These are phyloP conservation scores for Venturia aucupariae DNA, from an alignment of 2,329 filamentous ascomycete genomes.

Conservation along the genomic window DNA sequence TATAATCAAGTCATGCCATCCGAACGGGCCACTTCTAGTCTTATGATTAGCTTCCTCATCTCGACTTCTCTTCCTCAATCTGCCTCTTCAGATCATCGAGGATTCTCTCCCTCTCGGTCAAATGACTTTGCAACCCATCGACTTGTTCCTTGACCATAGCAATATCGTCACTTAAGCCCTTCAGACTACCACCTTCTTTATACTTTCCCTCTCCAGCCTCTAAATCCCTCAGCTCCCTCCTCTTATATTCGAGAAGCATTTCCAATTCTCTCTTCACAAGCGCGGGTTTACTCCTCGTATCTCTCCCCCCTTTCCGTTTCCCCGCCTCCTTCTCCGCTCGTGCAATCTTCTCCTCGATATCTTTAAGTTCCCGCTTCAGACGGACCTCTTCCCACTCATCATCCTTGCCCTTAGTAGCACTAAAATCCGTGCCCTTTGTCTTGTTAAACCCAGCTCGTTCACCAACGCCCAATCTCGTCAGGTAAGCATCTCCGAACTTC, in stretches of 20 bases:
- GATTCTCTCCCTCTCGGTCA: slow-evolving; percentile 64
- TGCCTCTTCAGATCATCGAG: slow-evolving; percentile 69
- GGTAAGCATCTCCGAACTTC: slow-evolving; percentile 95
- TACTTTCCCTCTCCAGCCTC: slow-evolving; percentile 55
- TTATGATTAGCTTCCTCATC: neutral
- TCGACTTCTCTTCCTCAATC: slow-evolving; percentile 73
- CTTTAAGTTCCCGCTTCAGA: slow-evolving; percentile 81
- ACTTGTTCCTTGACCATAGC: slow-evolving; percentile 89
- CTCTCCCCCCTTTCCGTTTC: slow-evolving; percentile 47
- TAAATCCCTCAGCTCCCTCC: slow-evolving; percentile 64
- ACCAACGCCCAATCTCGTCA: slow-evolving; percentile 73
- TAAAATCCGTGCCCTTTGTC: slow-evolving; percentile 83
- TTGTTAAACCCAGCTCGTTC: slow-evolving; percentile 65
- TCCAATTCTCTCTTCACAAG: slow-evolving; percentile 91
- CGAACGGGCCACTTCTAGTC: neutral
- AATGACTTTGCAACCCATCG: slow-evolving; percentile 76
- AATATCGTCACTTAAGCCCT: slow-evolving; percentile 76
- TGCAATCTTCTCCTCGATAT: slow-evolving; percentile 80
- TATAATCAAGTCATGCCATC: neutral
- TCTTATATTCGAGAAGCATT: slow-evolving; percentile 91
- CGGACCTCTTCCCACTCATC: slow-evolving; percentile 96
- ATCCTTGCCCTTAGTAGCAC: slow-evolving; percentile 63
- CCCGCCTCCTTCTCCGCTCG: slow-evolving; percentile 67
- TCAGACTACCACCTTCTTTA: slow-evolving; percentile 61
- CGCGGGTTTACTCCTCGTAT: slow-evolving; percentile 72